Percentiles rank a stretch among this genome's conserved stretches.
These are phyloP conservation scores for Protomyces inouyei DNA, from an alignment of 1,139 yeast species.

Conservation along the genomic window DNA sequence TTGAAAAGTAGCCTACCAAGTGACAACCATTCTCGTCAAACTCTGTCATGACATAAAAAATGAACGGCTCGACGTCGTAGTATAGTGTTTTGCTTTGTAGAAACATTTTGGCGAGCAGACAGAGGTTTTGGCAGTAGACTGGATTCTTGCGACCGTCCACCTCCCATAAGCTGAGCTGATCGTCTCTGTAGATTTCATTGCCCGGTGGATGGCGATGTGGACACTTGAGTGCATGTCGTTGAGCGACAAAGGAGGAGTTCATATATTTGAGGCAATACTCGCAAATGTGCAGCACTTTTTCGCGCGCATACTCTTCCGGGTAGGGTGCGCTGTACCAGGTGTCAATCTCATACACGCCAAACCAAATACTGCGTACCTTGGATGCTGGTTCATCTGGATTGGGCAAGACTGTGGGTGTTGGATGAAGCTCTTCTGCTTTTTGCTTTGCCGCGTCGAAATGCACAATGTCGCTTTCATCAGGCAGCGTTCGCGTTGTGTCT, in stretches of 20 bases:
- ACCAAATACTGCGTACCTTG: slow-evolving; percentile 49
- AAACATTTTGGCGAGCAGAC: slow-evolving; percentile 82
- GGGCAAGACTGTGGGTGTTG: slow-evolving; percentile 3
- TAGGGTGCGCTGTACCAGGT: slow-evolving; percentile 95
- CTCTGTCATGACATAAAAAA: slow-evolving; percentile 79
- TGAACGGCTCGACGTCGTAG: slow-evolving; percentile 91
- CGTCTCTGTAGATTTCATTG: slow-evolving; percentile 74
- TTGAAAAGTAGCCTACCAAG: slow-evolving; percentile 90
- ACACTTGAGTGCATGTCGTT: slow-evolving; percentile 53
- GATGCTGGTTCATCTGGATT: slow-evolving; percentile 30
- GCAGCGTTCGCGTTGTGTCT: slow-evolving; percentile 57
- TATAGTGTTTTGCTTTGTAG: slow-evolving; percentile 85
- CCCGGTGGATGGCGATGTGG: slow-evolving; percentile 79
- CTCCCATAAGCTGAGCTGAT: slow-evolving; percentile 70
- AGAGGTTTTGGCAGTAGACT: slow-evolving; percentile 75
- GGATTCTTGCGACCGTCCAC: slow-evolving; percentile 85
- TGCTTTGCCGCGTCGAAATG: slow-evolving; percentile 44
- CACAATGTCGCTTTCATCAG: slow-evolving; percentile 50
- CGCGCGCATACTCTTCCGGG: slow-evolving; percentile 75
- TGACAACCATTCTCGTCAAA: slow-evolving; percentile 59
- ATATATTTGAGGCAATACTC: slow-evolving; percentile 81
- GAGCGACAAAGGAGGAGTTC: slow-evolving; percentile 61
- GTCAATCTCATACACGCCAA: slow-evolving; percentile 67
- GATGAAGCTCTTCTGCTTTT: slow-evolving; percentile 3
- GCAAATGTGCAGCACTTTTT: slow-evolving; percentile 65